Percentiles rank a stretch among this genome's conserved stretches.
These are phyloP conservation scores for Blastomyces gilchristii DNA, from an alignment of 2,329 filamentous ascomycete genomes.

Conservation along the genomic window DNA sequence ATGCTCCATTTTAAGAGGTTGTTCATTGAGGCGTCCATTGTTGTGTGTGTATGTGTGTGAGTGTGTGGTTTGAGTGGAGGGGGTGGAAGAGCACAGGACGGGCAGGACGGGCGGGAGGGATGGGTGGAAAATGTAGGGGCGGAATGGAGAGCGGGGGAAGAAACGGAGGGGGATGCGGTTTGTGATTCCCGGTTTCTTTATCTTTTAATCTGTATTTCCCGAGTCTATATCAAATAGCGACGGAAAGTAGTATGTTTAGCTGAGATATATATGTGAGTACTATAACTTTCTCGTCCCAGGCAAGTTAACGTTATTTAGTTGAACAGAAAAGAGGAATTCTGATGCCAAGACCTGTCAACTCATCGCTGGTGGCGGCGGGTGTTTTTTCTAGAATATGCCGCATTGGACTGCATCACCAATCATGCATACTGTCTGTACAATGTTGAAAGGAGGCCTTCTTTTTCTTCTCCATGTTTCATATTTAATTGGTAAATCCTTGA, in stretches of 20 bases:
- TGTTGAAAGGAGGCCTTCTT: no score
- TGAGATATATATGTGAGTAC: not conserved
- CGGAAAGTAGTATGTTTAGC: not conserved
- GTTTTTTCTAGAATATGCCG: no score
- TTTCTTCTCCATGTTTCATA: no score
- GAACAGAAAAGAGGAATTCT: not conserved
- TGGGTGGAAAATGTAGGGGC: not conserved
- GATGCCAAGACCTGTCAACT: not conserved
- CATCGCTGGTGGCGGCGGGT: no score
- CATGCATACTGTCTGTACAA: no score
- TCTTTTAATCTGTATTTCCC: not conserved
- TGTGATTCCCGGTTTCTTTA: not conserved
- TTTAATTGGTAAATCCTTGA: no score
- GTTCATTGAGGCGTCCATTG: conserved; percentile 56
- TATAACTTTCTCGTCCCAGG: no score
- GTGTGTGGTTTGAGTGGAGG: conserved; percentile 7
- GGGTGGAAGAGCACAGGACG: not conserved
- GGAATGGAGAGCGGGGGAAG: not conserved
- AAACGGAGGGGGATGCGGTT: not conserved
- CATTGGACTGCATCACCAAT: no score
- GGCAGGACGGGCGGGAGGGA: not conserved
- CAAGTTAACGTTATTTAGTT: no score
- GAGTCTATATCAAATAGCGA: not conserved
- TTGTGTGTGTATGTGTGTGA: conserved; percentile 21
- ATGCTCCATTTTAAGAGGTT: conserved; percentile 71